Base-by-base conservation (phyloP, 1,284 basidiomycete species). In the Pascua guehoae region DNA sequence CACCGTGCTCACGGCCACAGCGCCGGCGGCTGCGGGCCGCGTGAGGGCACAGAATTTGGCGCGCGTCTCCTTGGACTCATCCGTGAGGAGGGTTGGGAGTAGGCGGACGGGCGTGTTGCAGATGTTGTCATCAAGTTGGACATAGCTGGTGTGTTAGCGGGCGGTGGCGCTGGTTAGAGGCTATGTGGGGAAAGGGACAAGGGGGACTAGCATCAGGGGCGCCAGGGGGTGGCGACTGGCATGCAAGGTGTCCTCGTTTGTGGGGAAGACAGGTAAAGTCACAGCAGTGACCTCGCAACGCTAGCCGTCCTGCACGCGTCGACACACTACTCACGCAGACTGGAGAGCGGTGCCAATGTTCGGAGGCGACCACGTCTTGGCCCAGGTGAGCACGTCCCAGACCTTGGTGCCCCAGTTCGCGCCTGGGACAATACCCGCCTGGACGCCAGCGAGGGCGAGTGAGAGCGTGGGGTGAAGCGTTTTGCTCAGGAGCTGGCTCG, bases 381-480 rank as follows among this genome's bases (percentile, higher is more conserved):
- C 57, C 52, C 52, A 60, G 41, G 66, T 54, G 43, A 60, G 45
- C 41, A 57, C 39, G 41, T 69, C 65, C 54, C 59, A 63, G 37
- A 65, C n/a, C 38, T 62, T 63, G 37, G 56, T 45, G 43, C 56
- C 56, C 60, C 57, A 61, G 5, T 32, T 48, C 24, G 56, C 51
- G 14, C 45, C 49, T 2, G 72, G 73, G 17, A 69, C 45, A 64
- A 75, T 50, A 47, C 75, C 79, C n/a, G 77, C 71, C 62, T 81
- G 76, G 14, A 81, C 71, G 17, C 74, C 75, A 44, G 79, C 77
- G 36, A 98, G 83, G 68, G 95, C 88, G 49, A 91, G 80, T 0
- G 87, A 85, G 49, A 97, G 86, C 12, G 89, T 88, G 39, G 90
- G 89, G 60, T 98, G 89, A 58, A 98, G 84, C 42, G 88, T 84